Conservation (phyloP, 1,139 yeast species). For the Taphrina betulina region DNA sequence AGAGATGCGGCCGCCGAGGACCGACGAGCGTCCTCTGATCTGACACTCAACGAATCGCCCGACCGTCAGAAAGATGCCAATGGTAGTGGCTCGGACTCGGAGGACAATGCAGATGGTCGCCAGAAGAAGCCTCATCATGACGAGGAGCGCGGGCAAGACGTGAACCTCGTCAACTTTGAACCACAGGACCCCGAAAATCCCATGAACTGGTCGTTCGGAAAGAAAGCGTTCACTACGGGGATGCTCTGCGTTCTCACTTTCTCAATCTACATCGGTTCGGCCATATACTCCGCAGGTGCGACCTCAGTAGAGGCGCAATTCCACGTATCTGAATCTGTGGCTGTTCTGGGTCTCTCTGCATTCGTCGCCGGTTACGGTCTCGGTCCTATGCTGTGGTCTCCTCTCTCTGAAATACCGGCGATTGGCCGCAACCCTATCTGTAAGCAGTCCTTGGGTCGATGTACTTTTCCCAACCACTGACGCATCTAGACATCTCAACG, state of each 20-base stretch:
- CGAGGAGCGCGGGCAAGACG: slow-evolving; percentile 26
- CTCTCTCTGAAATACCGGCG: slow-evolving; percentile 57
- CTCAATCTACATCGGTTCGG: slow-evolving; percentile 44
- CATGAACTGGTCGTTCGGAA: slow-evolving; percentile 52
- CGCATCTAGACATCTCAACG: slow-evolving; percentile 56
- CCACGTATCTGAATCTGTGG: slow-evolving; percentile 73
- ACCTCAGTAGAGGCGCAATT: slow-evolving; percentile 50
- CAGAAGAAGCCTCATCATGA: slow-evolving; percentile 12
- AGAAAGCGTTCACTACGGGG: slow-evolving; percentile 44
- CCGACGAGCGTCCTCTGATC: slow-evolving; percentile 8
- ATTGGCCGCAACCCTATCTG: slow-evolving; percentile 55
- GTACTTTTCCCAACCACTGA: no score
- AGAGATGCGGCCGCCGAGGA: slow-evolving; percentile 21
- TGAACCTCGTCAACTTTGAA: slow-evolving; percentile 48
- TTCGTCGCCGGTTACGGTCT: slow-evolving; percentile 59
- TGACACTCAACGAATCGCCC: slow-evolving; percentile 13
- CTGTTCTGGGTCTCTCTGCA: slow-evolving; percentile 69
- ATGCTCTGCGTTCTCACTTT: slow-evolving; percentile 42
- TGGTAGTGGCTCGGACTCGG: not conserved
- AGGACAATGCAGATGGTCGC: not conserved
- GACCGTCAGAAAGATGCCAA: not conserved
- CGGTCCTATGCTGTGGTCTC: slow-evolving; percentile 78
- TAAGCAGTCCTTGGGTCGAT: no score
- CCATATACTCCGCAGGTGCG: slow-evolving; percentile 61
- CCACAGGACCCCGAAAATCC: slow-evolving; percentile 62